Percentiles rank a stretch among this genome's conserved stretches.
phyloP scores from a whole-genome alignment of 2,329 filamentous ascomycete species.

The Spiromastix sp. region DNA sequence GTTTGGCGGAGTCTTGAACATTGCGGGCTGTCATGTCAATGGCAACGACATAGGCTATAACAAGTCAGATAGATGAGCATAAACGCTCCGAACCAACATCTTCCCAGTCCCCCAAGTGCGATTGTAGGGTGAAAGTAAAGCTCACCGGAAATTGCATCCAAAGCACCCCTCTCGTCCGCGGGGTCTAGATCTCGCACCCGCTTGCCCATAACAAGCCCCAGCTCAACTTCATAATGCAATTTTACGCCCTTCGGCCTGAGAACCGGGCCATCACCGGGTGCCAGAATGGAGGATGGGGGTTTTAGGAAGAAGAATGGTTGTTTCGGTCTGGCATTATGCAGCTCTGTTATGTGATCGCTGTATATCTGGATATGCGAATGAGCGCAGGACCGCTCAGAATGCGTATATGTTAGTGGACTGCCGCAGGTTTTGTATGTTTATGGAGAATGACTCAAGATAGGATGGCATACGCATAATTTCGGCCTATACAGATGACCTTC shows the following conservation, averaged over 20 bases:
- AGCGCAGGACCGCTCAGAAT: too few relatives aligned
- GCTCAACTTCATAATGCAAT: constrained; percentile 90
- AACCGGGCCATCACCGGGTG: constrained; percentile 67
- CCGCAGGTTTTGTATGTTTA: too few relatives aligned
- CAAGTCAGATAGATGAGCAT: neutral
- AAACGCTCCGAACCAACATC: too few relatives aligned
- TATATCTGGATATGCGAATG: too few relatives aligned
- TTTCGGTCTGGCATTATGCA: constrained; percentile 77
- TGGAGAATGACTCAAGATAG: too few relatives aligned
- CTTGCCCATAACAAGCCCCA: constrained; percentile 82
- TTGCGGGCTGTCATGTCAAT: constrained; percentile 98
- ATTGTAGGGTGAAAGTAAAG: too few relatives aligned
- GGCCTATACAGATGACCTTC: constrained; percentile 86
- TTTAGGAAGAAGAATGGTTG: constrained; percentile 99
- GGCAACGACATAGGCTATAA: constrained; percentile 70
- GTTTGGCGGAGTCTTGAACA: constrained; percentile 91
- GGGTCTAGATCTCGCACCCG: constrained; percentile 63
- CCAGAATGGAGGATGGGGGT: constrained; percentile 74
- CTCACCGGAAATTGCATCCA: constrained; percentile 70
- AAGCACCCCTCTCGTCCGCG: constrained; percentile 61
- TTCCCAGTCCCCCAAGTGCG: too few relatives aligned
- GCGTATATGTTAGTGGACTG: too few relatives aligned
- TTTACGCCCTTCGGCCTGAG: constrained; percentile 72
- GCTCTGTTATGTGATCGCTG: constrained; percentile 86
- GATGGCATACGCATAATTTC: constrained; percentile 95